Base-by-base conservation (phyloP, 163 green algal genomes). In the Scenedesmus sp. region DNA sequence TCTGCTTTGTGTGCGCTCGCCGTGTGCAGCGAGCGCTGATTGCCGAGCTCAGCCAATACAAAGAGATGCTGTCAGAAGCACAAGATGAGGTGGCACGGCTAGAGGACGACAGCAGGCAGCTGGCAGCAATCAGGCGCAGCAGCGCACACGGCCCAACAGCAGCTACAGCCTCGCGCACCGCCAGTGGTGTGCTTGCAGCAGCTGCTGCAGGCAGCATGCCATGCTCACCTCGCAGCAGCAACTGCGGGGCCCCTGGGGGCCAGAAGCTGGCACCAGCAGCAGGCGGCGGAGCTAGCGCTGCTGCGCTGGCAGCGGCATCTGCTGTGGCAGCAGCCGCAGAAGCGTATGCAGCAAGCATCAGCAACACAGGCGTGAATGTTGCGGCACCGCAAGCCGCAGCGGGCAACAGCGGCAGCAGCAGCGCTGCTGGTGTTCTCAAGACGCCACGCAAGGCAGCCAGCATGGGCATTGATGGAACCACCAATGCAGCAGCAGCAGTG, bases 51-150 rank as follows among this genome's bases (percentile, higher is more conserved):
- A 56, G 55, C 8, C 55, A 67, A 20, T 90, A 90, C 86, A 90
- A 84, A 6, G 16, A 26, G 67, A 90, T 90, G 86, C 57, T 90
- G 10, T n/a, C 66, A 20, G 86, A 90, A 70, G 54, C 86, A 9
- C 86, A 90, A 5, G 86, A 83, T 5, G 86, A 90, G 26, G 86
- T 90, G 9, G 67, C 86, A 34, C 56, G 86, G 16, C 67, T 90
- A 16, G 86, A 90, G 52, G 86, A 52, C 2, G 66, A 90, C 67
- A 90, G 86, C 86, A 83, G 86, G 54, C 13, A 90, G 86, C 67
- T 90, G 8, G 64, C 74, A 16, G 86, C 86, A 55, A 26, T 90
- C 5, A 26, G 86, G 20, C 77, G 86, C 52, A 66, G 86, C 66
- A 90, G 86, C 55, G 26, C 67, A 13, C 34, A 54, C 85, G n/a